Percentiles rank a stretch among this genome's conserved stretches.
These are phyloP conservation scores for Verticillium nubilum DNA, from an alignment of 2,329 filamentous ascomycete species.

Conservation along the genomic window DNA sequence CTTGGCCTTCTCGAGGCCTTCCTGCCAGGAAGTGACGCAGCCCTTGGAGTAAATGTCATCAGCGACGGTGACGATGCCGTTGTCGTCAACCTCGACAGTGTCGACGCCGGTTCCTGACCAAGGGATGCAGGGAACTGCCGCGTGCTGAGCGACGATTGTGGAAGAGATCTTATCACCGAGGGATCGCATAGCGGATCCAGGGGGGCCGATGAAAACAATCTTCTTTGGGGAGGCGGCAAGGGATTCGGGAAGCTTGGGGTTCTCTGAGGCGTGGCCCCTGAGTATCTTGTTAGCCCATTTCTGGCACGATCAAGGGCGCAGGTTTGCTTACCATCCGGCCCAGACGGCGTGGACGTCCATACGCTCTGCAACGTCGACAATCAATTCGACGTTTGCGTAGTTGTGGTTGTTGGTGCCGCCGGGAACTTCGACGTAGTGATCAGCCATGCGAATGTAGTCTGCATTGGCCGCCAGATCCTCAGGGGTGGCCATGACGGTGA, in stretches of 20 bases:
- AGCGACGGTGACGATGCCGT: conserved; percentile 87
- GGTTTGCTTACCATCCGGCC: conserved; percentile 85
- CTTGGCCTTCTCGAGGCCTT: conserved; percentile 80
- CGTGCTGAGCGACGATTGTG: conserved; percentile 97
- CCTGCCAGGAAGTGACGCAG: conserved; percentile 83
- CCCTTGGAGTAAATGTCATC: conserved; percentile 84
- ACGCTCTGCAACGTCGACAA: conserved; percentile 96
- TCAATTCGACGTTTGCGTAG: conserved; percentile 98
- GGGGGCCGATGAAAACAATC: conserved; percentile 98
- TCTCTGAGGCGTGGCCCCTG: conserved; percentile 97
- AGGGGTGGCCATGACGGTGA: conserved; percentile 98
- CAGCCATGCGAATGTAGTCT: conserved; percentile 99
- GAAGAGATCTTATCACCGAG: conserved; percentile 99
- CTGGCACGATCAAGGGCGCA: not conserved
- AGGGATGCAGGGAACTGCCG: conserved; percentile 93
- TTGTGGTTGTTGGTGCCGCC: conserved; percentile 99
- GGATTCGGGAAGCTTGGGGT: conserved; percentile 94
- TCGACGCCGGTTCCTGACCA: conserved; percentile 96
- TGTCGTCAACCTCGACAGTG: conserved; percentile 68
- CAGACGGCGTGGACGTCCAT: conserved; percentile 98
- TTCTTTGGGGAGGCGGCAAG: conserved; percentile 95
- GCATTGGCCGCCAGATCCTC: conserved; percentile 97
- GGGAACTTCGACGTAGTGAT: conserved; percentile 98
- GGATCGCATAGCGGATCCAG: conserved; percentile 96
- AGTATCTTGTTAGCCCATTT: conserved; percentile 4